A percentile compares a stretch with the other conserved stretches of the same genome.
Conservation (phyloP, 192 early-diverging fungal genomes). For the Backusella morwellensis region DNA sequence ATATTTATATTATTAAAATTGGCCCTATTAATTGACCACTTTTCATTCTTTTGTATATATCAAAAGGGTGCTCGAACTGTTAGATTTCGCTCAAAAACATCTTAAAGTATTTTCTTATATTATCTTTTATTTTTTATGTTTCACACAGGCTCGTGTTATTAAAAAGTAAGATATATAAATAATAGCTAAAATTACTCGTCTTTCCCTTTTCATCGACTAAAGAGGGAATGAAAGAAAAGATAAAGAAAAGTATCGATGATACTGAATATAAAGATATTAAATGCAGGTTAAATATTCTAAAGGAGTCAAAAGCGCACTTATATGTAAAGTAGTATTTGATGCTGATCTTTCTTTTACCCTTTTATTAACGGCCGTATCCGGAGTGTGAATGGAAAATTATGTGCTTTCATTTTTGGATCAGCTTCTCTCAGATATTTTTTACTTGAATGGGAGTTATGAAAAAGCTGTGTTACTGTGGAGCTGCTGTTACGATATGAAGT, state of each 20-base stretch:
- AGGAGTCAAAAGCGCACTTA: neutral
- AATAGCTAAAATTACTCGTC: neutral
- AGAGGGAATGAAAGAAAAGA: neutral
- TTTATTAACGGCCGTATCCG: neutral
- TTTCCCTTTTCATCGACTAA: neutral
- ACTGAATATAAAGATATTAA: neutral
- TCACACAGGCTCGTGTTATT: neutral
- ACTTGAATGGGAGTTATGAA: neutral
- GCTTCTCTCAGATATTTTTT: neutral
- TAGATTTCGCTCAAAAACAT: neutral
- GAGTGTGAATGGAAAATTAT: neutral
- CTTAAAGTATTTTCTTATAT: neutral
- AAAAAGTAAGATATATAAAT: neutral
- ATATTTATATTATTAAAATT: slow-evolving; percentile 4
- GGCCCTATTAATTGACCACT: neutral
- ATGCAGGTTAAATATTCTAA: neutral
- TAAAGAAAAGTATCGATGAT: neutral
- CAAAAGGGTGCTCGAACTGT: neutral
- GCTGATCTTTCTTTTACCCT: neutral
- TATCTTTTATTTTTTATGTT: neutral
- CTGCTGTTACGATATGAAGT: neutral
- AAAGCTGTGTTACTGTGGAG: neutral
- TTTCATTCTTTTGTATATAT: neutral
- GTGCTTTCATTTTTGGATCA: neutral
- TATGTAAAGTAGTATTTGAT: neutral